phyloP scores from a whole-genome alignment of 352 stramenopile species.

The Phytophthora tubulina region DNA sequence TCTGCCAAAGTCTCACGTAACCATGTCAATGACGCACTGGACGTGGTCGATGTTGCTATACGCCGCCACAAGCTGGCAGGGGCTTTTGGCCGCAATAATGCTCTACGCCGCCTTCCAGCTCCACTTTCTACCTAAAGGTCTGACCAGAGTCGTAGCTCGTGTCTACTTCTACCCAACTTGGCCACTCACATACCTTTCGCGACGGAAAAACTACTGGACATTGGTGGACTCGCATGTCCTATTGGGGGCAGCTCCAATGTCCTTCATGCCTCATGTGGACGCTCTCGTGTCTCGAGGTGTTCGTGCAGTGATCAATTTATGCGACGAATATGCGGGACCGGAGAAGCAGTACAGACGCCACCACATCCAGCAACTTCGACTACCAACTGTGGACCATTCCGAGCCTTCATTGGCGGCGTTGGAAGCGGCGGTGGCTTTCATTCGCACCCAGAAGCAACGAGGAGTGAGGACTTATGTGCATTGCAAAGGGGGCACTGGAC shows the following conservation, averaged over 20 bases:
- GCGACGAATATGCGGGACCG: conserved; percentile 95
- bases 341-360: conserved; percentile 86
- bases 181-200: conserved; percentile 91
- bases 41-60: conserved; percentile 27
- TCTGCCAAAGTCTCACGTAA: not conserved
- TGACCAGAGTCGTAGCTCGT: conserved; percentile 83
- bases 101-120: conserved; percentile 92
- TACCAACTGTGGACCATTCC: conserved; percentile 93
- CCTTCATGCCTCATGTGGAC: conserved; percentile 89
- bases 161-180: conserved; percentile 94
- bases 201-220: conserved; percentile 92
- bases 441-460: conserved; percentile 83
- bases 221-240: conserved; percentile 93
- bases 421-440: conserved; percentile 88
- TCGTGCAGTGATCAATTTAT: conserved; percentile 95
- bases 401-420: conserved; percentile 81
- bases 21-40: conserved; percentile 23
- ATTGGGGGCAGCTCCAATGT: conserved; percentile 92
- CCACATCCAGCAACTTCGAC: conserved; percentile 89
- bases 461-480: conserved; percentile 96
- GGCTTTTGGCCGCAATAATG: conserved; percentile 20
- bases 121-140: conserved; percentile 80
- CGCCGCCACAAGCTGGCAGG: conserved; percentile 37
- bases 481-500: conserved; percentile 96
- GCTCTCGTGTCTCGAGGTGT: conserved; percentile 83